Base-by-base conservation (phyloP, 116 monocot species). In the Papilionanthe hybrid region DNA sequence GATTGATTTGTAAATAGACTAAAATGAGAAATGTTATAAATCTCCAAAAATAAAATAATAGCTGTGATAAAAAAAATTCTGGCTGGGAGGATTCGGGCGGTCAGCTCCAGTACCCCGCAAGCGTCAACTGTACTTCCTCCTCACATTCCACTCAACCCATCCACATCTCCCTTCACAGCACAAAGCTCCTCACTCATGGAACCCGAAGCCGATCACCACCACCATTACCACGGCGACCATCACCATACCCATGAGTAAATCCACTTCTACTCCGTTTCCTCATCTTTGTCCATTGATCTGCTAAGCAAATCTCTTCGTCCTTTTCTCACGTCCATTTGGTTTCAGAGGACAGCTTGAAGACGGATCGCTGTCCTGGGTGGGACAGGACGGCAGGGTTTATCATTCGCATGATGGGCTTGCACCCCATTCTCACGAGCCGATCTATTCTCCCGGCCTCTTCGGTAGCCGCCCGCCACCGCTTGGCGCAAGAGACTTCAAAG, bases 401-500 rank as follows among this genome's bases (percentile, higher is more conserved):
- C 96, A 96, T 80, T 90, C 90, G 71, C 96, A 96, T 78, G 96
- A 96, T 48, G 96, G 96, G 43, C 83, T 96, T 68, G 96, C 96
- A 22, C 96, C 96, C 6, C 96, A 96, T 66, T 92, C 93, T 22
- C 96, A 96, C 81, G 94, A 96, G 53, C 96, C 96, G 76, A 96
- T 96, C 84, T 88, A 92, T 89, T 91, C 89, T 42, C 96, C 96
- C 6, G 96, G 96, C 9, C 65, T 84, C 79, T 96, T 92, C 87
- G 77, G 77, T 82, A 55, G 79, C 78, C 87, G 96, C 22, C 90
- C 94, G 27, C 80, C 83, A 9, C 92, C 86, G 23, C 77, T 93
- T 25, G 11, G 77, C 47, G 72, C 89, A 32, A 76, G 96, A 25
- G 78, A 91, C 79, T 96, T 92, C 89, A 66, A 18, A 30, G 94